These are phyloP conservation scores for Yueomyces sp. DNA, from an alignment of 805 yeast species.

Conservation along the genomic window DNA sequence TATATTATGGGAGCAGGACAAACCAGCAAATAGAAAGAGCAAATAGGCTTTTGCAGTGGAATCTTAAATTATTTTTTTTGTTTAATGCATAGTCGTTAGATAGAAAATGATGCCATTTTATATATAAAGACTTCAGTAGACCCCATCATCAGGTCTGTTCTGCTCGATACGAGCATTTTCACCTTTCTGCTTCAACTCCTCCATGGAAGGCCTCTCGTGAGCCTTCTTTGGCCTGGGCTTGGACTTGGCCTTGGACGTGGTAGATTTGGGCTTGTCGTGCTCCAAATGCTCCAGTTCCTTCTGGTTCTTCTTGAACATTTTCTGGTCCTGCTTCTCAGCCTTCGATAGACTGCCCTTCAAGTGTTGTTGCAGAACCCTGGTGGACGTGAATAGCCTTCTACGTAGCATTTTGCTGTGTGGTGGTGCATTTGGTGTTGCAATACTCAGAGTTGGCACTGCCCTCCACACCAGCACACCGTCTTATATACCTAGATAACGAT, in stretches of 20 bases:
- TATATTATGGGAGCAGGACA: too few species aligned
- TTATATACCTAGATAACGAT: too few species aligned
- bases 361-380: slow-evolving; percentile 1
- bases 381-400: too few species aligned
- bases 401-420: too few species aligned
- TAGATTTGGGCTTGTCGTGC: slow-evolving; percentile 4
- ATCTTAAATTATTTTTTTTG: background rate
- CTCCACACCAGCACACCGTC: too few species aligned
- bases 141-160: slow-evolving; percentile 26
- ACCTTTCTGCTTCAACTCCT: slow-evolving; percentile 17
- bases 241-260: too few species aligned
- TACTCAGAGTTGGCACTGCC: too few species aligned
- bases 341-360: slow-evolving; percentile 8
- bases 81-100: background rate
- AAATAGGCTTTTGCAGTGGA: background rate
- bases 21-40: background rate
- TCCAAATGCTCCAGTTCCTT: slow-evolving; percentile 17
- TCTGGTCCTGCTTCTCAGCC: slow-evolving; percentile 14
- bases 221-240: slow-evolving; percentile 1
- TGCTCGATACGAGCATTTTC: slow-evolving; percentile 23
- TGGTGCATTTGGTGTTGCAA: too few species aligned
- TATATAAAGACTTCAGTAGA: slow-evolving; percentile 8
- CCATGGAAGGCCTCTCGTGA: slow-evolving; percentile 10
- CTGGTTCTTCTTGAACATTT: slow-evolving; percentile 17
- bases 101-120: background rate